phyloP scores from a whole-genome alignment of 164 flowering plant genomes.

The Macadamia tetraphylla region DNA sequence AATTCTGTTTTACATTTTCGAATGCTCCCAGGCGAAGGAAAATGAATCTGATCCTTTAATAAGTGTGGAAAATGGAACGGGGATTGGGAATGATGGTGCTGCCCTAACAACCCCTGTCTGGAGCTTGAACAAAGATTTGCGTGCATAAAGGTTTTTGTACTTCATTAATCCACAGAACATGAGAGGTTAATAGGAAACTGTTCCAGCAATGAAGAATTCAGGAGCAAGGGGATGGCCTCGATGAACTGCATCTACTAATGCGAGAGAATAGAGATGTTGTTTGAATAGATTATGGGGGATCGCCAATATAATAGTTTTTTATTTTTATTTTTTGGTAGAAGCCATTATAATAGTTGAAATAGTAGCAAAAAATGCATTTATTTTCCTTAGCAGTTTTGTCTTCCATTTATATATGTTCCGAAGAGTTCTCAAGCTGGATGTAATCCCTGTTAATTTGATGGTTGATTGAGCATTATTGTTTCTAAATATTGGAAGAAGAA shows the following conservation, averaged over 20 bases:
- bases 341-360: not conserved
- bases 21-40: constrained; percentile 55
- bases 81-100: constrained; percentile 34
- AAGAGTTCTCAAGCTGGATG: not conserved
- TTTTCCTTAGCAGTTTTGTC: constrained; percentile 7
- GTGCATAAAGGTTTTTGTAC: constrained; percentile 35
- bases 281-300: constrained; percentile 2
- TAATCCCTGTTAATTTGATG: not conserved
- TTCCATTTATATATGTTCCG: not conserved
- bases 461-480: not conserved
- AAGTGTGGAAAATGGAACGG: constrained; percentile 53
- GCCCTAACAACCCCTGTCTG: constrained; percentile 50
- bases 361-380: not conserved
- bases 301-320: not conserved
- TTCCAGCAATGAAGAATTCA: not conserved
- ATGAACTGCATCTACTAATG: not conserved
- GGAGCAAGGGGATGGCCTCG: not conserved
- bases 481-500: not conserved
- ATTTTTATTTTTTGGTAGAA: too few species aligned
- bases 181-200: not conserved
- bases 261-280: not conserved
- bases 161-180: not conserved
- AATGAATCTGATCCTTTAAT: constrained; percentile 69
- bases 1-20: not conserved
- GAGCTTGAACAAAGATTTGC: constrained; percentile 73